Conservation (phyloP, 352 stramenopile species). For the Halophytophthora batemanensis region DNA sequence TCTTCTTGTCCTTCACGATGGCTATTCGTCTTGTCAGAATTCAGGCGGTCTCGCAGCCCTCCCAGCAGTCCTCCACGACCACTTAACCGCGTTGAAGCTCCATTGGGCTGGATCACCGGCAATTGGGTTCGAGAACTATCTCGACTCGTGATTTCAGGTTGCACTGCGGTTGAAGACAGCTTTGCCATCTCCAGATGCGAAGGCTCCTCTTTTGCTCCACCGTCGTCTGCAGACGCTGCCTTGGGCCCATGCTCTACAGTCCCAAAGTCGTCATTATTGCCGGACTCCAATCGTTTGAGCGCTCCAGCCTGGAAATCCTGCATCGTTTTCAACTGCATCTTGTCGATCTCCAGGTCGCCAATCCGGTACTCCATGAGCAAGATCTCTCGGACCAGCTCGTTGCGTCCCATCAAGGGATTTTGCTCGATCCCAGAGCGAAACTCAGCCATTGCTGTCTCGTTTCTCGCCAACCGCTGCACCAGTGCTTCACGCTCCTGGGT, state of each 20-base stretch:
- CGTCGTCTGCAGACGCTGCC: no score
- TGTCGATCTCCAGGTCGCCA: conserved; percentile 89
- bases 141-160: conserved; percentile 11
- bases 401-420: conserved; percentile 34
- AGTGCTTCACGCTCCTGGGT: conserved; percentile 15
- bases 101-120: conserved; percentile 16
- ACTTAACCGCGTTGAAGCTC: neutral
- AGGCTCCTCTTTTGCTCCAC: neutral
- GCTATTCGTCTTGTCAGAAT: conserved; percentile 13
- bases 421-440: conserved; percentile 52
- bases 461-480: conserved; percentile 27
- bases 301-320: conserved; percentile 15
- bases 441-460: conserved; percentile 50
- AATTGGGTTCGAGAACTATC: conserved; percentile 10
- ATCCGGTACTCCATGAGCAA: conserved; percentile 86
- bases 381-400: conserved; percentile 56
- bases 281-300: conserved; percentile 2
- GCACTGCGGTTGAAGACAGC: neutral
- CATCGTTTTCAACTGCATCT: conserved; percentile 81
- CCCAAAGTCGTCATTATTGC: conserved; percentile 18
- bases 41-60: conserved; percentile 24
- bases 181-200: conserved; percentile 9
- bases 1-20: conserved; percentile 16
- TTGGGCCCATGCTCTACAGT: conserved; percentile 1
- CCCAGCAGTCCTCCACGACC: conserved; percentile 20